Evolutionary conservation across 2,329 filamentous ascomycete species (phyloP).

Genomic region (Hypoxylon sp.): DNA sequence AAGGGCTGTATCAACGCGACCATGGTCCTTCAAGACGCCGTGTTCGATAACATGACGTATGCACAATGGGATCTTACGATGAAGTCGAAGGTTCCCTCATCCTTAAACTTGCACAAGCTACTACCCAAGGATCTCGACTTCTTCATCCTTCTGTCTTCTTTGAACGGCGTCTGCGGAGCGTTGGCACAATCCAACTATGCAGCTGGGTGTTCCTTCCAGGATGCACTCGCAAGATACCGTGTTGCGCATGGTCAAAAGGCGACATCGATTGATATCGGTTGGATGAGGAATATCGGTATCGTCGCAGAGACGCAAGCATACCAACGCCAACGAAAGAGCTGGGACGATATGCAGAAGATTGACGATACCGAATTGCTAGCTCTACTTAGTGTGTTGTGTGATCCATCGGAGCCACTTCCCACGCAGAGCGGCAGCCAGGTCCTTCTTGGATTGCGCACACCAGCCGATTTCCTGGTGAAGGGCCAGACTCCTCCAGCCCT

Average conservation of each 20-base stretch:
- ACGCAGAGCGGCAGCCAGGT: conserved; percentile 34
- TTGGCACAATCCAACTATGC: conserved; percentile 50
- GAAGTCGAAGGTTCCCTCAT: conserved; percentile 46
- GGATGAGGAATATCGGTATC: conserved; percentile 50
- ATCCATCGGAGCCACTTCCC: conserved; percentile 37
- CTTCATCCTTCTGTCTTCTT: conserved; percentile 51
- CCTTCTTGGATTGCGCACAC: conserved; percentile 39
- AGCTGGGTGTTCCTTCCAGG: conserved; percentile 49
- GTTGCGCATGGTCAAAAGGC: conserved; percentile 43
- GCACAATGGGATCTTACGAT: conserved; percentile 49
- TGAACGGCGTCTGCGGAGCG: conserved; percentile 47
- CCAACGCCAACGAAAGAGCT: conserved; percentile 33
- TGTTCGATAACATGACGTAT: conserved; percentile 51
- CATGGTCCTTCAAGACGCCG: conserved; percentile 58
- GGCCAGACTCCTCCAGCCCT: conserved; percentile 25
- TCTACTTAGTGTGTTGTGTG: conserved; percentile 46
- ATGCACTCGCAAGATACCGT: conserved; percentile 48
- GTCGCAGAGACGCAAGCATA: conserved; percentile 47
- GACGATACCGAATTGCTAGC: conserved; percentile 48
- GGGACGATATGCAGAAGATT: conserved; percentile 45
- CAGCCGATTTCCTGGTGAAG: conserved; percentile 35
- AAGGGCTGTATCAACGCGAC: conserved; percentile 61
- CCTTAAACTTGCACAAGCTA: conserved; percentile 46
- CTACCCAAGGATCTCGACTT: conserved; percentile 49
- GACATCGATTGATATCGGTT: conserved; percentile 49